These are phyloP conservation scores for Rosa multiflora DNA, from an alignment of 306 rosid species.

Conservation along the genomic window DNA sequence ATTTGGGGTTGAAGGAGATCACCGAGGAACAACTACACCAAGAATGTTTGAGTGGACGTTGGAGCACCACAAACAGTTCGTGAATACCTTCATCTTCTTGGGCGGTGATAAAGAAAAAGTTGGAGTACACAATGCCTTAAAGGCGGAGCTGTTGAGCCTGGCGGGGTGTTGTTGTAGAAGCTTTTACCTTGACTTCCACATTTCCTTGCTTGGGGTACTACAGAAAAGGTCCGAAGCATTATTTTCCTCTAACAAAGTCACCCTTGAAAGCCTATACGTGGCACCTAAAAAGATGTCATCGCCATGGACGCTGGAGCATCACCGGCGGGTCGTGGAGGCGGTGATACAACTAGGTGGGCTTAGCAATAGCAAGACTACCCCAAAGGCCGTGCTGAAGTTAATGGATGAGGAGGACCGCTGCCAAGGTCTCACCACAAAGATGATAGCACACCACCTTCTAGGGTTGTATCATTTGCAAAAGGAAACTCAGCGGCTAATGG, in stretches of 20 bases:
- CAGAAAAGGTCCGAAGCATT: background rate
- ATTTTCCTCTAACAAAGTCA: background rate
- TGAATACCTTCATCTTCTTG: background rate
- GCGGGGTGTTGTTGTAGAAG: background rate
- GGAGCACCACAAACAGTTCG: background rate
- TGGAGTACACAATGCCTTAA: background rate
- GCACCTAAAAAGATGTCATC: background rate
- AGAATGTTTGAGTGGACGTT: background rate
- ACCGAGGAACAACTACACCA: background rate
- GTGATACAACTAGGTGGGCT: background rate
- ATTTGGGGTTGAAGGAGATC: background rate
- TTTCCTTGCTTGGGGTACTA: background rate
- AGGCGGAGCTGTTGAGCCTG: background rate
- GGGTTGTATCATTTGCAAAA: background rate
- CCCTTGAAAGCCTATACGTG: background rate
- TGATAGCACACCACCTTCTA: background rate
- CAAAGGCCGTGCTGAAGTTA: background rate
- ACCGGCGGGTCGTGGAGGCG: background rate
- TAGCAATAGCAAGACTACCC: background rate
- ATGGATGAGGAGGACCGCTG: background rate
- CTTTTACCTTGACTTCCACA: background rate
- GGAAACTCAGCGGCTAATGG: background rate
- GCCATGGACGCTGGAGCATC: background rate
- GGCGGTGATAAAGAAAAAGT: background rate
- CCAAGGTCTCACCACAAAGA: background rate